Evolutionary conservation across 2,329 filamentous ascomycete genomes (phyloP).

Genomic region (Periconia sp.): DNA sequence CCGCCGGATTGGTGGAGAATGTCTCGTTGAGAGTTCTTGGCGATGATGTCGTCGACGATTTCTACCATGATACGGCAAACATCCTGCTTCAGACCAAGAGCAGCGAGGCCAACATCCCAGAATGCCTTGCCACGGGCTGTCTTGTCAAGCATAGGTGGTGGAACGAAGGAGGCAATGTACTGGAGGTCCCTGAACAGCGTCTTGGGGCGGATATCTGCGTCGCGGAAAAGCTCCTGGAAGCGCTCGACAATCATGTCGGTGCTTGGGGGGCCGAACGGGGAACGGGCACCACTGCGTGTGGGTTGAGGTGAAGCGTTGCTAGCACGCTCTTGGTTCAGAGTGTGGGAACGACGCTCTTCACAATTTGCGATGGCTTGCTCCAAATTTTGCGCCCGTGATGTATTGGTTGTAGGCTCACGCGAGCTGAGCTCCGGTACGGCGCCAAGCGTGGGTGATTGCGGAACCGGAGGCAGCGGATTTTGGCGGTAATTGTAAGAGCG

Average conservation of each 20-base stretch:
- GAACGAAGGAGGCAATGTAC: constrained; percentile 66
- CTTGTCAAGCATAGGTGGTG: constrained; percentile 63
- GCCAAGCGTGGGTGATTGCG: constrained; percentile 53
- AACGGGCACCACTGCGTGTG: constrained; percentile 39
- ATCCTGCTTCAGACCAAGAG: constrained; percentile 86
- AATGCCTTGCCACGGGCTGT: constrained; percentile 76
- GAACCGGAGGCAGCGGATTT: constrained; percentile 49
- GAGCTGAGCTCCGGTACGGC: constrained; percentile 53
- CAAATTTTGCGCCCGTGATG: constrained; percentile 55
- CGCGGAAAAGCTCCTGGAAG: constrained; percentile 52
- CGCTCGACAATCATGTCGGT: constrained; percentile 53
- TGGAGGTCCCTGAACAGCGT: constrained; percentile 58
- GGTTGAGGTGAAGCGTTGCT: constrained; percentile 47
- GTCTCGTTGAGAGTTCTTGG: constrained; percentile 69
- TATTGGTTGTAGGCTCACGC: constrained; percentile 50
- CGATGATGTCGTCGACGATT: constrained; percentile 72
- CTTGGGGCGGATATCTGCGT: constrained; percentile 52
- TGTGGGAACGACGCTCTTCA: constrained; percentile 70
- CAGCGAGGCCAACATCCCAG: constrained; percentile 86
- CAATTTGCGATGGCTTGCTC: constrained; percentile 74
- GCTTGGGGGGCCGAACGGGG: constrained; percentile 46
- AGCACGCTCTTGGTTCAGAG: constrained; percentile 48
- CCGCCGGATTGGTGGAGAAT: constrained; percentile 34
- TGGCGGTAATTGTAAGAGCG: constrained; percentile 49
- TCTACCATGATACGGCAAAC: constrained; percentile 85